Evolutionary conservation across 306 rosid genomes (phyloP).

Genomic region (Cicer pinnatifidum): DNA sequence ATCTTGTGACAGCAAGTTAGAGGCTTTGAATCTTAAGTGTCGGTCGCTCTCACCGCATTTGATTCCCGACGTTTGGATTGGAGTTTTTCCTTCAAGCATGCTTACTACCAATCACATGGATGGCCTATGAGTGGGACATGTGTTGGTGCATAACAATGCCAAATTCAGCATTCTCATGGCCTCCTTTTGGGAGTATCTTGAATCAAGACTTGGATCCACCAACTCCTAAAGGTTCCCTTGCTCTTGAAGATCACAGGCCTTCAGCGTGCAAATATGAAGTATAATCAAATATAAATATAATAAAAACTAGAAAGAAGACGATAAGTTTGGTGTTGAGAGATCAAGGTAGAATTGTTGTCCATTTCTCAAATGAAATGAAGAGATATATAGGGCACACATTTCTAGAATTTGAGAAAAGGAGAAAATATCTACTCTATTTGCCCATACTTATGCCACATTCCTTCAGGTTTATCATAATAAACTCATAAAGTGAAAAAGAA

Average conservation of each 20-base stretch:
- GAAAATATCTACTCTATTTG: not conserved
- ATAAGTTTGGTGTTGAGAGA: not conserved
- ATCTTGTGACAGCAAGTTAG: slow-evolving; percentile 57
- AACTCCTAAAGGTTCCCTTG: slow-evolving; percentile 77
- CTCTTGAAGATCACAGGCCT: slow-evolving; percentile 85
- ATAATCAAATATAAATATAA: slow-evolving; percentile 6
- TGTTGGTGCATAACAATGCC: slow-evolving; percentile 75
- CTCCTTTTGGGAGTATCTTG: slow-evolving; percentile 59
- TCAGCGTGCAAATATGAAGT: slow-evolving; percentile 13
- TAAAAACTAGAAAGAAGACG: slow-evolving; percentile 11
- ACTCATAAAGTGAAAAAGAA: not conserved
- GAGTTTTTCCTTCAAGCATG: slow-evolving; percentile 79
- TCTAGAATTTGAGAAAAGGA: too few species aligned
- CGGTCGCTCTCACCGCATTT: slow-evolving; percentile 41
- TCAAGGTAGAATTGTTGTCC: not conserved
- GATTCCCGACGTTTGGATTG: slow-evolving; percentile 52
- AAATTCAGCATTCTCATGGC: slow-evolving; percentile 68
- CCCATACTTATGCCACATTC: not conserved
- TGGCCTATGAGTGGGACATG: slow-evolving; percentile 80
- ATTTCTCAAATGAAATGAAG: too few species aligned
- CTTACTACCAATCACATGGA: slow-evolving; percentile 77
- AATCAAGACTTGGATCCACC: slow-evolving; percentile 68
- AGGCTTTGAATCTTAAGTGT: slow-evolving; percentile 63
- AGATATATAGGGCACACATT: too few species aligned
- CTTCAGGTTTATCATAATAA: not conserved